These are phyloP conservation scores for Populus hybrid DNA, from an alignment of 441 rosid species.

Conservation along the genomic window DNA sequence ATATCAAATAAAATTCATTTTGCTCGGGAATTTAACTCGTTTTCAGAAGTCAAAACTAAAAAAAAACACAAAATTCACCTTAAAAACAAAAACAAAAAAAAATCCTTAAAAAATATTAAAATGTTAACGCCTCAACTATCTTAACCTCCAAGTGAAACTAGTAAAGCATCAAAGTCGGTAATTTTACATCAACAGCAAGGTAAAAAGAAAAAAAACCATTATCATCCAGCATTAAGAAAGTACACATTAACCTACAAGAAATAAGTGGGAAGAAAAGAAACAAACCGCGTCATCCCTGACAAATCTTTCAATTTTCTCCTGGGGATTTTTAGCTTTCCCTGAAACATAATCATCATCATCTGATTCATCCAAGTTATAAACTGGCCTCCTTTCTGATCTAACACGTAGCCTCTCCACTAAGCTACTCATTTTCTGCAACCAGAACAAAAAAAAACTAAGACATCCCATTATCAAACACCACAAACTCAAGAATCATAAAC, in stretches of 20 bases:
- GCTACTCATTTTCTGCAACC: slow-evolving; percentile 91
- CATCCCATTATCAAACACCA: neutral
- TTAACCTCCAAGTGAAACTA: neutral
- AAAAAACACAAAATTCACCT: neutral
- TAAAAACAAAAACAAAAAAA: no score
- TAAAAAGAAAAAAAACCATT: slow-evolving; percentile 7
- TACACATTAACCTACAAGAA: neutral
- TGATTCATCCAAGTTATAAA: slow-evolving; percentile 85
- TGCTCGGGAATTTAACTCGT: neutral
- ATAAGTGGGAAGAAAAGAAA: slow-evolving; percentile 28
- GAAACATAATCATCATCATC: slow-evolving; percentile 83
- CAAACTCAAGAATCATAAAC: neutral
- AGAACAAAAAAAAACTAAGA: neutral
- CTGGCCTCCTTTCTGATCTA: slow-evolving; percentile 81
- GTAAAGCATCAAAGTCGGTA: neutral
- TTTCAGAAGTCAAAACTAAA: neutral
- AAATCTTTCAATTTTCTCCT: slow-evolving; percentile 64
- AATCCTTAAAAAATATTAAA: no score
- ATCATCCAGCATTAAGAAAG: neutral
- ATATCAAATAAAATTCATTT: neutral
- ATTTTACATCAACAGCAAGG: neutral
- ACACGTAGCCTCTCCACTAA: slow-evolving; percentile 96
- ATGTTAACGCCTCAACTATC: neutral
- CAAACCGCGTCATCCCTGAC: slow-evolving; percentile 81
- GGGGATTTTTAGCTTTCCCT: slow-evolving; percentile 47